Percentiles rank a stretch among this genome's conserved stretches.
phyloP scores from a whole-genome alignment of 2,329 filamentous ascomycete species.

The Teratosphaeria viscida region DNA sequence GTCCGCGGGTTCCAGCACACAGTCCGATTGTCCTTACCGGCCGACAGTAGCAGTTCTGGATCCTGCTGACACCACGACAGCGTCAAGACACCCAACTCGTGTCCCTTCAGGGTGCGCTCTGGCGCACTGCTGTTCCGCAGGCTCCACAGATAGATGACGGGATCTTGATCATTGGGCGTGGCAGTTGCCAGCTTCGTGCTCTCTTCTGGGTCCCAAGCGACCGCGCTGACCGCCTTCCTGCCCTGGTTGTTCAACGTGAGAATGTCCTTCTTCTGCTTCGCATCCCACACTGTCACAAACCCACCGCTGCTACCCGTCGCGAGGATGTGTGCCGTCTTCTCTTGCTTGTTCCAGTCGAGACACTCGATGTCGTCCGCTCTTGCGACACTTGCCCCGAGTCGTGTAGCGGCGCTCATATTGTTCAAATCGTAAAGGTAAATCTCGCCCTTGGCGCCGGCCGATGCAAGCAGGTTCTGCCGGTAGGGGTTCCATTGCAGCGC shows the following conservation, averaged over 20 bases:
- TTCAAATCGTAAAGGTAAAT: slow-evolving; percentile 92
- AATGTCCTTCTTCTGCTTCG: slow-evolving; percentile 96
- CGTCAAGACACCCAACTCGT: slow-evolving; percentile 86
- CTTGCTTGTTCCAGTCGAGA: slow-evolving; percentile 82
- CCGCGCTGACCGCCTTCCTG: slow-evolving; percentile 85
- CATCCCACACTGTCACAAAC: slow-evolving; percentile 96
- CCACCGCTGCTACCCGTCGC: slow-evolving; percentile 88
- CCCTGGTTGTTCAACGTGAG: slow-evolving; percentile 83
- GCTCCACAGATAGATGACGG: slow-evolving; percentile 88
- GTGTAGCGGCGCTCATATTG: slow-evolving; percentile 77
- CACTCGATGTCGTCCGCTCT: slow-evolving; percentile 93
- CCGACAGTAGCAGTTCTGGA: slow-evolving; percentile 77
- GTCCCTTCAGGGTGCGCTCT: slow-evolving; percentile 77
- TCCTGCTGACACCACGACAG: slow-evolving; percentile 94
- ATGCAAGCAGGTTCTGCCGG: slow-evolving; percentile 82
- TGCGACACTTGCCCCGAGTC: slow-evolving; percentile 76
- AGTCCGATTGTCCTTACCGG: slow-evolving; percentile 91
- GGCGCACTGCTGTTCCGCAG: slow-evolving; percentile 91
- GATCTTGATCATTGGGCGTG: slow-evolving; percentile 77
- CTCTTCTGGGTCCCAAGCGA: slow-evolving; percentile 93
- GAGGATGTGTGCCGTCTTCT: slow-evolving; percentile 87
- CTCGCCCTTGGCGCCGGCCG: slow-evolving; percentile 88
- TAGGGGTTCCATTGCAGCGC: slow-evolving; percentile 93
- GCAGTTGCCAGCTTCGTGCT: slow-evolving; percentile 88
- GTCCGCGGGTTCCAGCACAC: slow-evolving; percentile 95